These are phyloP conservation scores for Sambucus nigra DNA, from an alignment of 129 eudicot species.

Conservation along the genomic window DNA sequence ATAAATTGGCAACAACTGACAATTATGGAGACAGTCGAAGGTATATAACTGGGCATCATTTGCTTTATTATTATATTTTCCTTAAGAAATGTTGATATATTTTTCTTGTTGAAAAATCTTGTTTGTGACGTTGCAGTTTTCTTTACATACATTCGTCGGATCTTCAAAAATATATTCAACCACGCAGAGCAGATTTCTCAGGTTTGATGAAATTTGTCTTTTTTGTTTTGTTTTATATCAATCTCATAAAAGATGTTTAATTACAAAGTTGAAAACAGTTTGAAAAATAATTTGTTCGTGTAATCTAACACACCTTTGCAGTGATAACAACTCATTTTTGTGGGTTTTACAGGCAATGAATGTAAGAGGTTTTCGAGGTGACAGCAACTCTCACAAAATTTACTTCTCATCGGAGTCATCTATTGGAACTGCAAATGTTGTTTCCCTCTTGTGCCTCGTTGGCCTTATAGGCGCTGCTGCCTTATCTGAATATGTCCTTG, in stretches of 20 bases:
- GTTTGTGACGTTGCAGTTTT: slow-evolving; percentile 53
- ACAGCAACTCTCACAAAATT: slow-evolving; percentile 60
- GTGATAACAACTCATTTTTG: not conserved
- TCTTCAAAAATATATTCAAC: slow-evolving; percentile 70
- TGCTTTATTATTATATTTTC: not conserved
- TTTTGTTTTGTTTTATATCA: not conserved
- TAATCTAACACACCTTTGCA: no score
- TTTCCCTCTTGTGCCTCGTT: slow-evolving; percentile 44
- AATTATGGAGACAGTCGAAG: slow-evolving; percentile 73
- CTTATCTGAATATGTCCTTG: slow-evolving; percentile 26
- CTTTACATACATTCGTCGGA: slow-evolving; percentile 69
- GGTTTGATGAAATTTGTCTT: slow-evolving; percentile 29
- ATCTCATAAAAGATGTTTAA: no score
- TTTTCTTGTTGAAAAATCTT: not conserved
- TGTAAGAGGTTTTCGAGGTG: slow-evolving; percentile 89
- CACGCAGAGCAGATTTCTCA: slow-evolving; percentile 89
- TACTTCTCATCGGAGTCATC: slow-evolving; percentile 62
- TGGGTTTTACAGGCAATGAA: slow-evolving; percentile 72
- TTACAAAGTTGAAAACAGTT: no score
- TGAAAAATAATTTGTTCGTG: not conserved
- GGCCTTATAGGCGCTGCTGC: slow-evolving; percentile 61
- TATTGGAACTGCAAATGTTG: slow-evolving; percentile 33
- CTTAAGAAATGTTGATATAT: no score
- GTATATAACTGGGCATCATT: slow-evolving; percentile 21
- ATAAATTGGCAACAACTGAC: slow-evolving; percentile 82